A percentile compares a stretch with the other conserved stretches of the same genome.
Evolutionary conservation across 495 filamentous ascomycete species (phyloP).

Genomic region (Xylaria curta): DNA sequence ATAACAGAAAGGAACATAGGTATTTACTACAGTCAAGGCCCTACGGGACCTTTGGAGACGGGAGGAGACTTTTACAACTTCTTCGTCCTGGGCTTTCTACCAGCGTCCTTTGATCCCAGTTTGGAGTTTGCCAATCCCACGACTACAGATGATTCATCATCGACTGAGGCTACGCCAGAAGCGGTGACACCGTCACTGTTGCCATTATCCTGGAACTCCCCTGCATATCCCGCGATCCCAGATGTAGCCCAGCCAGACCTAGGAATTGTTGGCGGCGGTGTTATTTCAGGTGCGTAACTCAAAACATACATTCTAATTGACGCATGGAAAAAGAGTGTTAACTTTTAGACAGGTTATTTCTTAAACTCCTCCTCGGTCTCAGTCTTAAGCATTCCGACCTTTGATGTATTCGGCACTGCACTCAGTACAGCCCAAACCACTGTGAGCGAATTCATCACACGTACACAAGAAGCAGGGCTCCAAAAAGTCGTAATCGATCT

Average conservation of each 20-base stretch:
- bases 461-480: slow-evolving; percentile 43
- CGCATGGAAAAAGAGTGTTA: not conserved
- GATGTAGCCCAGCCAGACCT: slow-evolving; percentile 45
- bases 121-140: slow-evolving; percentile 10
- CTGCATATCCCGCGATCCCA: slow-evolving; percentile 43
- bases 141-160: not conserved
- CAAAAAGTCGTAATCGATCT: slow-evolving; percentile 60
- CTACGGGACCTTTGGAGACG: slow-evolving; percentile 52
- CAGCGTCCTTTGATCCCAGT: slow-evolving; percentile 35
- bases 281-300: slow-evolving; percentile 36
- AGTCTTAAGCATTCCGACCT: not conserved
- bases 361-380: slow-evolving; percentile 1
- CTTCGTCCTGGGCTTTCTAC: slow-evolving; percentile 52
- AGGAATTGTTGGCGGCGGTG: slow-evolving; percentile 40
- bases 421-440: slow-evolving; percentile 9
- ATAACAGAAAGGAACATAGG: slow-evolving; percentile 43
- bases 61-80: slow-evolving; percentile 59
- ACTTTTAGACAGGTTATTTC: not conserved
- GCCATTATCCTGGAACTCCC: slow-evolving; percentile 36
- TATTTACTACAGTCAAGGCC: slow-evolving; percentile 41
- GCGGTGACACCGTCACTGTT: not conserved
- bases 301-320: no score
- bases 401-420: not conserved
- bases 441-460: slow-evolving; percentile 46
- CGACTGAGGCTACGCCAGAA: not conserved